A percentile compares a stretch with the other conserved stretches of the same genome.
Evolutionary conservation across 129 eudicot genomes (phyloP).

Genomic region (Scalesia atractyloides): DNA sequence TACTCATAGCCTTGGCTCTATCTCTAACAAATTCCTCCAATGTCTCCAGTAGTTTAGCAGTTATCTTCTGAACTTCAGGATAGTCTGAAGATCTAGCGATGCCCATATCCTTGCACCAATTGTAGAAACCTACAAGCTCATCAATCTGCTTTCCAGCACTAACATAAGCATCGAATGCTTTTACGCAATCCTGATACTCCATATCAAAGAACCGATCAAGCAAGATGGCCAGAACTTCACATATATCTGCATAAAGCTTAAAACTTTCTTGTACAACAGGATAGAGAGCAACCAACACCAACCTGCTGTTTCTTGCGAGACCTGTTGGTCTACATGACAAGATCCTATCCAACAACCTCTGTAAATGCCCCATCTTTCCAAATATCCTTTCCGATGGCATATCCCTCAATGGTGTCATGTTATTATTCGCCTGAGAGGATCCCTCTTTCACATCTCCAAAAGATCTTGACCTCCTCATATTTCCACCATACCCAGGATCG

Average conservation of each 20-base stretch:
- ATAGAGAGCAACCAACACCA: conserved; percentile 54
- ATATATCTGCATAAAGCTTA: conserved; percentile 44
- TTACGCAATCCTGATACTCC: conserved; percentile 83
- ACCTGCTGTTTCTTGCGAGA: conserved; percentile 66
- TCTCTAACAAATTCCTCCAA: conserved; percentile 40
- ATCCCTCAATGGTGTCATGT: conserved; percentile 55
- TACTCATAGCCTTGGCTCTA: conserved; percentile 42
- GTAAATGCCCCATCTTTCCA: conserved; percentile 42
- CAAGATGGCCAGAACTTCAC: conserved; percentile 37
- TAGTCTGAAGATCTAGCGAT: conserved; percentile 38
- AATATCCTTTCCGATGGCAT: conserved; percentile 40
- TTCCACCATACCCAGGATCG: conserved; percentile 22
- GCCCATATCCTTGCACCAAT: conserved; percentile 41
- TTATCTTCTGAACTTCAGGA: conserved; percentile 42
- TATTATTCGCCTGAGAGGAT: conserved; percentile 28
- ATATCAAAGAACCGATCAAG: conserved; percentile 54
- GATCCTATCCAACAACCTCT: conserved; percentile 38
- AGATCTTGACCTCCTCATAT: conserved; percentile 34
- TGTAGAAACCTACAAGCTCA: conserved; percentile 39
- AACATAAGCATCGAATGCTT: conserved; percentile 58
- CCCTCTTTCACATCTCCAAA: conserved; percentile 35
- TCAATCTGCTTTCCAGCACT: conserved; percentile 45
- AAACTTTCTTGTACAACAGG: conserved; percentile 40
- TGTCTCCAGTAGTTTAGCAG: conserved; percentile 26
- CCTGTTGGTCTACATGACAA: conserved; percentile 34